Evolutionary conservation across 2,329 filamentous ascomycete species (phyloP), one percentile per base, ranked within the genome.

Genomic region (Scedosporium minutisporum): DNA sequence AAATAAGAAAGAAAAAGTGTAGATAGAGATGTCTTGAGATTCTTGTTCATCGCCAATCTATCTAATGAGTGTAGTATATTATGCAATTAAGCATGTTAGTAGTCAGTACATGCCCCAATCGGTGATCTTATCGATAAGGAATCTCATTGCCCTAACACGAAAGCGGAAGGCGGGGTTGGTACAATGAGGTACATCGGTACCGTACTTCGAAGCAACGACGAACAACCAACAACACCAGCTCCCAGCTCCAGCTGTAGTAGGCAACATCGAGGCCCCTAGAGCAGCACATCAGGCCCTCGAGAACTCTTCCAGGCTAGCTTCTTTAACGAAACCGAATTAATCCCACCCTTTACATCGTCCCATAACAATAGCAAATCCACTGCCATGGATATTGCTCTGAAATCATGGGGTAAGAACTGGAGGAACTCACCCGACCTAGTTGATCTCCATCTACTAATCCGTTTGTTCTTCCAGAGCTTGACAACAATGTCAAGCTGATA

Each of bases 401-500:
- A 67, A 63, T 66, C 66, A 27, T 71, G 69, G 69, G 70, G 71
- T 72, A 66, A 59, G 64, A 58, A 12, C 2, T 18, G n/a, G 51
- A 58, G 38, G 51, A 46, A 12, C 60, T 18, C 53, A 41, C 33
- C 33, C 10, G 33, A 38, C 33, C 33, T 38, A 12, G 33, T 38
- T 38, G 33, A 38, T 38, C 33, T 38, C 33, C 33, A 12, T 6
- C 10, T 12, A 38, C 33, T 38, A 38, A 38, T 10, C 33, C 33
- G 33, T 38, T 38, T 10, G 51, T 44, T 14, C 48, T 62, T 62
- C 46, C 65, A 96, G 93, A 96, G 82, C 85, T 95, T 71, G 91
- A 96, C 73, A 96, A 96, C 75, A 87, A 88, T 65, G 80, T 92
- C 76, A 83, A 88, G 72, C 84, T 97, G 65, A 87, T 96, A 70